Evolutionary conservation across 495 filamentous ascomycete species (phyloP).

Genomic region (Podospora bellae-mahoneyi): DNA sequence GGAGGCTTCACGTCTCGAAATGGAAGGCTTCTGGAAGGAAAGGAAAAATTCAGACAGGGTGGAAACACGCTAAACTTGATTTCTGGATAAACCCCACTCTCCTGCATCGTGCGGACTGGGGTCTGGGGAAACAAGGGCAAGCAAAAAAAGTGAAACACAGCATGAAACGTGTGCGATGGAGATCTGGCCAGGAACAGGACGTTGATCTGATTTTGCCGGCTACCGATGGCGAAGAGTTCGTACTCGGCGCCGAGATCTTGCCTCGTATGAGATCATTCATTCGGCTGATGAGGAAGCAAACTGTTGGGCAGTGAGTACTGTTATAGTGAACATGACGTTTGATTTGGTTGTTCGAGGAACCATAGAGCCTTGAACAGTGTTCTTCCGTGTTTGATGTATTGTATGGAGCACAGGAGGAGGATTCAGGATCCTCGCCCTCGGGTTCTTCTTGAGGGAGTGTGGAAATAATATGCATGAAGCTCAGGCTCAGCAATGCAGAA

Average conservation of each 20-base stretch:
- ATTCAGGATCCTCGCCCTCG: neutral
- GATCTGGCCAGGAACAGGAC: conserved; percentile 4
- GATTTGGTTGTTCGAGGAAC: neutral
- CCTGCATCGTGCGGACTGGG: neutral
- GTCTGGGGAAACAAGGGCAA: conserved; percentile 7
- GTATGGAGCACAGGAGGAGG: neutral
- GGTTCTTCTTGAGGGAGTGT: neutral
- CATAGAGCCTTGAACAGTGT: neutral
- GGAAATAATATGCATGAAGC: neutral
- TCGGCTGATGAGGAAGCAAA: neutral
- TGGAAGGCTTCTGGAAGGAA: conserved; percentile 13
- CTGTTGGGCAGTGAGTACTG: neutral
- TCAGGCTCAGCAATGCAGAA: conserved; percentile 1
- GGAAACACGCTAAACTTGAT: conserved; percentile 8
- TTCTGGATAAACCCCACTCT: neutral
- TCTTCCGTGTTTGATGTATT: neutral
- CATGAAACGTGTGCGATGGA: conserved; percentile 8
- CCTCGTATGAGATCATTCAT: neutral
- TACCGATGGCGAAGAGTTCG: conserved; percentile 1
- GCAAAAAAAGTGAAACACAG: conserved; percentile 2
- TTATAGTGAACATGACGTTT: neutral
- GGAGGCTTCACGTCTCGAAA: neutral
- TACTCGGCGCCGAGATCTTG: neutral
- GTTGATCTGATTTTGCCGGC: conserved; percentile 2
- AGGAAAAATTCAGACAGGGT: no score